A percentile compares a stretch with the other conserved stretches of the same genome.
phyloP scores from a whole-genome alignment of 257 asterid species.

The Nicotiana obtusifolia region DNA sequence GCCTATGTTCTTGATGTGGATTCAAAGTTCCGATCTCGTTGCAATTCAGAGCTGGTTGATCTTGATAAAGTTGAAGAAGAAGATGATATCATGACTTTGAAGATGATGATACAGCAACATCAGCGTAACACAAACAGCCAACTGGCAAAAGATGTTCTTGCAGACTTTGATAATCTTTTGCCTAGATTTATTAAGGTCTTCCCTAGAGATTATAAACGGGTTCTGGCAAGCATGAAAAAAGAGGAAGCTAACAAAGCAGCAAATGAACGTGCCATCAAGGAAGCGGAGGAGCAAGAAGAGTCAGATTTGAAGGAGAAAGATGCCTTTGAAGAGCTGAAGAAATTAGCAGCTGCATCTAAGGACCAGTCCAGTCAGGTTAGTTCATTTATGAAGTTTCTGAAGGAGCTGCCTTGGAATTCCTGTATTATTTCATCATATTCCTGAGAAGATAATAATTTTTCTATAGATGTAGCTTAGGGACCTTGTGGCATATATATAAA shows the following conservation, averaged over 20 bases:
- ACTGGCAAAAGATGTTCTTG: constrained; percentile 76
- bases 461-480: background rate
- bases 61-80: constrained; percentile 86
- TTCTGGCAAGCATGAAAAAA: constrained; percentile 65
- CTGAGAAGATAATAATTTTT: background rate
- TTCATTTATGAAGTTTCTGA: background rate
- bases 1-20: constrained; percentile 87
- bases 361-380: constrained; percentile 44
- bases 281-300: constrained; percentile 65
- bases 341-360: constrained; percentile 49
- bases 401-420: background rate
- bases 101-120: constrained; percentile 97
- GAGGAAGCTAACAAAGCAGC: constrained; percentile 39
- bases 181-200: constrained; percentile 86
- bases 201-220: constrained; percentile 85
- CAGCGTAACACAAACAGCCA: constrained; percentile 89
- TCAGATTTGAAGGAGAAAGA: constrained; percentile 57
- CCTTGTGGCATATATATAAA: background rate
- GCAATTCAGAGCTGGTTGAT: constrained; percentile 91
- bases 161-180: constrained; percentile 59
- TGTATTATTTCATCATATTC: background rate
- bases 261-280: constrained; percentile 43
- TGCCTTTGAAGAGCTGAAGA: constrained; percentile 96
- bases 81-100: constrained; percentile 71
- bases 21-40: constrained; percentile 59